Conservation (phyloP, 306 rosid genomes). For the Malus fusca region DNA sequence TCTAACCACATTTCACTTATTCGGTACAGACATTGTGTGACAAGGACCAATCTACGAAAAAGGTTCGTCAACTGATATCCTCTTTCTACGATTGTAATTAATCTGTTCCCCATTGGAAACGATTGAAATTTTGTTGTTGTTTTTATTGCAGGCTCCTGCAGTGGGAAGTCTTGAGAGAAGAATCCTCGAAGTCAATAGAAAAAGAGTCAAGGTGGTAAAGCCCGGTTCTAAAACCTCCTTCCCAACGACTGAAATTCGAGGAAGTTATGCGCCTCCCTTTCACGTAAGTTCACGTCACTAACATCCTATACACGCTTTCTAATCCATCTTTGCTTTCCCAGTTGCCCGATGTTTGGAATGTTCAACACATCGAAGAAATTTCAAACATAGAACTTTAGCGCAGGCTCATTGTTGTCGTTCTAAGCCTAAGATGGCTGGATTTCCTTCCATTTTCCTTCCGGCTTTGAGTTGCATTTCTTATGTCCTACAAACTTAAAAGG, state of each 20-base stretch:
- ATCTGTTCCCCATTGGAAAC: not conserved
- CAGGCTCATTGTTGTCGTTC: not conserved
- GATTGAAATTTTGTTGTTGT: not conserved
- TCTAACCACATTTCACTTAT: constrained; percentile 5
- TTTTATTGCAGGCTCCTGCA: constrained; percentile 49
- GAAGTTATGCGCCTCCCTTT: constrained; percentile 89
- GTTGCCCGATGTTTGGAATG: not conserved
- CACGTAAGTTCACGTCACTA: constrained; percentile 53
- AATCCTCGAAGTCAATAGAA: constrained; percentile 72
- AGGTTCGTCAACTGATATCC: constrained; percentile 38
- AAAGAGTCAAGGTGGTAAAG: constrained; percentile 85
- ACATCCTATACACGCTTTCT: not conserved
- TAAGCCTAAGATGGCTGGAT: not conserved
- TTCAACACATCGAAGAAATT: not conserved
- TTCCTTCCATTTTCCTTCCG: not conserved
- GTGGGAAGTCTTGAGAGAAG: constrained; percentile 74
- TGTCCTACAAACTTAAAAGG: not conserved
- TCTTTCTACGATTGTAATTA: constrained; percentile 2
- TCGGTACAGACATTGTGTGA: constrained; percentile 68
- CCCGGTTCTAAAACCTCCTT: constrained; percentile 94
- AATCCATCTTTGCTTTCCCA: not conserved
- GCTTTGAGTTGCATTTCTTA: not conserved
- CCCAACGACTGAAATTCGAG: constrained; percentile 89
- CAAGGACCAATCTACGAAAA: constrained; percentile 67
- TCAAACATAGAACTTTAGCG: no score